Conservation (phyloP, 169 alveolate genomes). For the Condylostoma magnum region DNA sequence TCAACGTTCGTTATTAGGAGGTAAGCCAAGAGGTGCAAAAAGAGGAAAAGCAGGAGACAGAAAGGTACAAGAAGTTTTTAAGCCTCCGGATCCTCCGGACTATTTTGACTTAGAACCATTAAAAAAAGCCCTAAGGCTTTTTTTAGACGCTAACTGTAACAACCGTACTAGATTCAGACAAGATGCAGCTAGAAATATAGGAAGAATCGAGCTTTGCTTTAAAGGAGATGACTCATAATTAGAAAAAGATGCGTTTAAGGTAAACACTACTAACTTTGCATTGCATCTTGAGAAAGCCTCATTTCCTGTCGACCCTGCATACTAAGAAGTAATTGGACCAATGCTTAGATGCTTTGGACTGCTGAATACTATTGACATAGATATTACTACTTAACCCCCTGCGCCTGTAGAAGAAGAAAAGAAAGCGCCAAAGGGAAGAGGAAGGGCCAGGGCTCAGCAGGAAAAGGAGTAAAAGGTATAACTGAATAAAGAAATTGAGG, state of each 20-base stretch:
- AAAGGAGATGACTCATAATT: constrained; percentile 79
- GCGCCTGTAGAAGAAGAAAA: constrained; percentile 68
- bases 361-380: constrained; percentile 55
- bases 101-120: constrained; percentile 80
- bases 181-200: constrained; percentile 49
- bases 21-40: constrained; percentile 49
- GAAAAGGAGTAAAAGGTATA: constrained; percentile 45
- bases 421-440: constrained; percentile 34
- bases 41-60: constrained; percentile 50
- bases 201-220: constrained; percentile 64
- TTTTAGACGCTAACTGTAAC: constrained; percentile 65
- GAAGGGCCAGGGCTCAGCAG: constrained; percentile 42
- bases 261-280: constrained; percentile 28
- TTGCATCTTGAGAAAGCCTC: constrained; percentile 26
- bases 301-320: constrained; percentile 38
- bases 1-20: constrained; percentile 28
- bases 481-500: constrained; percentile 15
- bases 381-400: constrained; percentile 58
- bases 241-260: constrained; percentile 28
- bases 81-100: constrained; percentile 61
- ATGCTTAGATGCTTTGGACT: constrained; percentile 83
- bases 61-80: constrained; percentile 61
- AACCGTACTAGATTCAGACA: constrained; percentile 61
- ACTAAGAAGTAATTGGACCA: constrained; percentile 65
- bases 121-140: constrained; percentile 63